These are phyloP conservation scores for Hansenula lynferdii DNA, from an alignment of 1,139 yeast genomes.

Conservation along the genomic window DNA sequence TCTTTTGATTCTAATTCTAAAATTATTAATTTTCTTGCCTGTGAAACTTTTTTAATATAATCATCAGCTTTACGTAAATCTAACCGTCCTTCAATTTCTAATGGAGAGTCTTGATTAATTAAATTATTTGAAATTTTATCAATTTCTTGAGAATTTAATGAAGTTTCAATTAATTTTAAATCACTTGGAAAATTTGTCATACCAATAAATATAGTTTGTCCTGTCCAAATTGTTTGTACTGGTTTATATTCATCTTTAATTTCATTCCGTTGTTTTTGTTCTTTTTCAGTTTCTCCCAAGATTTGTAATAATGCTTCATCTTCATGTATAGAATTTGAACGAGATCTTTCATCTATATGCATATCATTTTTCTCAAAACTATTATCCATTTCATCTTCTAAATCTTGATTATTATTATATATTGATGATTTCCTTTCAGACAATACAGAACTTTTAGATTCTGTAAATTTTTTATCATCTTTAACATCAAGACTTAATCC, in stretches of 20 bases:
- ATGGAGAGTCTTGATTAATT: conserved; percentile 28
- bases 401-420: conserved; percentile 24
- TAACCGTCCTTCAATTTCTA: conserved; percentile 61
- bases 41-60: conserved; percentile 53
- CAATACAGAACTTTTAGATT: conserved; percentile 8
- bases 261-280: conserved; percentile 8
- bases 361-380: conserved; percentile 14
- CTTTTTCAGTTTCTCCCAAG: conserved; percentile 12
- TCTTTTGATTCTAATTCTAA: conserved; percentile 30
- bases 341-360: conserved; percentile 10
- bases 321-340: conserved; percentile 1
- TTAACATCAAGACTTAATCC: conserved; percentile 30
- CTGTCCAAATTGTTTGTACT: conserved; percentile 43
- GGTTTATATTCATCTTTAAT: conserved; percentile 1
- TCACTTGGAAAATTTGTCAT: conserved; percentile 44
- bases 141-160: conserved; percentile 20
- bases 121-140: conserved; percentile 20
- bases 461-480: conserved; percentile 25
- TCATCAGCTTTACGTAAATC: conserved; percentile 48
- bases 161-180: conserved; percentile 40
- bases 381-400: conserved; percentile 21
- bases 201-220: conserved; percentile 51
- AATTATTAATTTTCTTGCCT: conserved; percentile 36
- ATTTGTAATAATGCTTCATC: conserved; percentile 6
- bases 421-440: conserved; percentile 7